Conservation (phyloP, 805 yeast genomes). For the Zygosaccharomyces lentus region DNA sequence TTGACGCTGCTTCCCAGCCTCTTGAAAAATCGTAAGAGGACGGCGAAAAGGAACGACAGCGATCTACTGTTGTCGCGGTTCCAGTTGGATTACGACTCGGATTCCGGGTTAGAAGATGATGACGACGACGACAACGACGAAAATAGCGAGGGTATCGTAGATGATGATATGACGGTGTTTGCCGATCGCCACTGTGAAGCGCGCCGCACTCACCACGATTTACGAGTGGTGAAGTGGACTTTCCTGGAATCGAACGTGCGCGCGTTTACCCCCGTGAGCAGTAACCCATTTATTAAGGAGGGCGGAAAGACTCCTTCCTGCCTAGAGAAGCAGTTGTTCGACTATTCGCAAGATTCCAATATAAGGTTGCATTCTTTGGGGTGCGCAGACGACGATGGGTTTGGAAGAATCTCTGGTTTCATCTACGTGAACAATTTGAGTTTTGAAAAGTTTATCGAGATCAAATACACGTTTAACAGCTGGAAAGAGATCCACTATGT, state of each 20-base stretch:
- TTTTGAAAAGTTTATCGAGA: constrained; percentile 33
- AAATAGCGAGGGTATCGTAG: constrained; percentile 2
- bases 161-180: constrained; percentile 4
- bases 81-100: constrained; percentile 22
- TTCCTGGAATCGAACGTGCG: constrained; percentile 10
- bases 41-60: background rate
- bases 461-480: constrained; percentile 33
- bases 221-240: constrained; percentile 15
- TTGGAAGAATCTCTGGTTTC: constrained; percentile 25
- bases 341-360: constrained; percentile 24
- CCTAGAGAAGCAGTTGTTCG: constrained; percentile 14
- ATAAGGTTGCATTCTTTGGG: constrained; percentile 23
- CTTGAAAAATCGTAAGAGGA: constrained; percentile 1
- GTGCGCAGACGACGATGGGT: constrained; percentile 9
- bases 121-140: constrained; percentile 12
- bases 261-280: constrained; percentile 5
- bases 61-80: constrained; percentile 8
- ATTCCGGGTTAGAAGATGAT: constrained; percentile 17
- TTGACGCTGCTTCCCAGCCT: constrained; percentile 11
- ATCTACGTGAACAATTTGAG: constrained; percentile 32
- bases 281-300: constrained; percentile 9
- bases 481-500: constrained; percentile 35
- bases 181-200: constrained; percentile 7
- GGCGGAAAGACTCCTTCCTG: constrained; percentile 4
- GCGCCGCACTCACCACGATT: background rate